Conservation (phyloP, 805 yeast species). For the Debaryomyces tyrocola region DNA sequence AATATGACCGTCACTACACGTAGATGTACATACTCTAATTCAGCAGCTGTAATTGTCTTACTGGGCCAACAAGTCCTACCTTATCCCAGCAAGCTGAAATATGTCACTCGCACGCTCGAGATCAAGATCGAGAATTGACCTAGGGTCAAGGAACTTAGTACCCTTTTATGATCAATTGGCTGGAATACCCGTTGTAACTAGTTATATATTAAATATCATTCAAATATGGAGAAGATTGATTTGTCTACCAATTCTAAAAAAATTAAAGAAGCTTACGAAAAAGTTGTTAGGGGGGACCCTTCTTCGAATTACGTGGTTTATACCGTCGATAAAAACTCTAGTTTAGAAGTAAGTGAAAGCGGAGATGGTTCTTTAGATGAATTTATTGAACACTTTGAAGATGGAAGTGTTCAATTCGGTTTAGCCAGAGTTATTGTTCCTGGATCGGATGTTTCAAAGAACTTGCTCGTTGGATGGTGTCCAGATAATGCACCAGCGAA, state of each 20-base stretch:
- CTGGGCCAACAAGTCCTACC: too few species aligned
- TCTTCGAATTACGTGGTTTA: constrained; percentile 74
- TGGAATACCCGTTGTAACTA: too few species aligned
- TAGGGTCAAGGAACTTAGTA: too few species aligned
- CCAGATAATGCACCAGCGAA: constrained; percentile 92
- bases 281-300: constrained; percentile 76
- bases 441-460: constrained; percentile 86
- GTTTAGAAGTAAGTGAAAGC: constrained; percentile 44
- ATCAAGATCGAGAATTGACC: too few species aligned
- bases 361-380: constrained; percentile 74
- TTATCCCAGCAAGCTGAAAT: too few species aligned
- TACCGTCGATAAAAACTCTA: constrained; percentile 62
- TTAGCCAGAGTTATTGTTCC: constrained; percentile 84
- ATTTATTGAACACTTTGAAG: constrained; percentile 79
- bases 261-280: constrained; percentile 72
- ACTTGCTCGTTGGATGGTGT: constrained; percentile 90
- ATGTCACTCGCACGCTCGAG: too few species aligned
- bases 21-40: too few species aligned
- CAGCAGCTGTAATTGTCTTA: too few species aligned
- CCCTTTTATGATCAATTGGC: too few species aligned
- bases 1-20: too few species aligned
- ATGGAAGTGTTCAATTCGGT: constrained; percentile 88
- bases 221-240: constrained; percentile 54
- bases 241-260: constrained; percentile 70
- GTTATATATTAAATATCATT: background rate